Evolutionary conservation across 2,329 filamentous ascomycete genomes (phyloP), one percentile per base, ranked within the genome.

Genomic region (Trichoderma arundinaceum): DNA sequence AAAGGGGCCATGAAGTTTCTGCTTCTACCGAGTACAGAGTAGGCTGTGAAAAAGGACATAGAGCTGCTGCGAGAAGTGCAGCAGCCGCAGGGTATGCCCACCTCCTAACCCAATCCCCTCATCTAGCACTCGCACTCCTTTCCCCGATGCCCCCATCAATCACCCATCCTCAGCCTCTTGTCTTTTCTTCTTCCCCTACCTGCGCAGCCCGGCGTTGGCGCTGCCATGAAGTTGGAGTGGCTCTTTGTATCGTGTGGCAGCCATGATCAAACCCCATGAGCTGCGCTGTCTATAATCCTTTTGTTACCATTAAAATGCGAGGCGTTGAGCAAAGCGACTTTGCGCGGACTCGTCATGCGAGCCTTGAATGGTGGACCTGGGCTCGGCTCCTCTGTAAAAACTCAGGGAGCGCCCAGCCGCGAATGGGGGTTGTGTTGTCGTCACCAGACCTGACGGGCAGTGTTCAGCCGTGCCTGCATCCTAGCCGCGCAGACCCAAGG

Each of bases 61-160:
- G 46, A 72, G 54, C 68, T 69, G 62, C 66, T 63, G 67, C 66
- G 70, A 68, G 66, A 70, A 68, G 61, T 69, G 60, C 68, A 70
- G 70, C 56, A 63, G 62, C 69, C 71, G 70, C 71, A 75, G 75
- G 75, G 75, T 77, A 77, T 77, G 75, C 71, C 68, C 44, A 69
- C 67, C 60, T 64, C 66, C 66, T 56, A 39, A 60, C 39, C 66
- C 66, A 60, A 65, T 67, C 62, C 66, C 61, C 53, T 59, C 22
- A 39, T 39, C 57, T 32, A 15, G 33, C 22, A 13, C 57, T 19
- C 57, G 19, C 54, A 43, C 4, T 35, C n/a, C 52, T 28, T 39
- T 17, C 33, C 22, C 52, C 33, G 38, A 43, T 19, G 28, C 28
- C 52, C 51, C 39, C 33, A 41, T 48, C 43, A 35, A 7, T 56